Evolutionary conservation across 1,284 basidiomycete species (phyloP), one percentile per base, ranked within the genome.

Genomic region (Rhodotorula mucilaginosa): DNA sequence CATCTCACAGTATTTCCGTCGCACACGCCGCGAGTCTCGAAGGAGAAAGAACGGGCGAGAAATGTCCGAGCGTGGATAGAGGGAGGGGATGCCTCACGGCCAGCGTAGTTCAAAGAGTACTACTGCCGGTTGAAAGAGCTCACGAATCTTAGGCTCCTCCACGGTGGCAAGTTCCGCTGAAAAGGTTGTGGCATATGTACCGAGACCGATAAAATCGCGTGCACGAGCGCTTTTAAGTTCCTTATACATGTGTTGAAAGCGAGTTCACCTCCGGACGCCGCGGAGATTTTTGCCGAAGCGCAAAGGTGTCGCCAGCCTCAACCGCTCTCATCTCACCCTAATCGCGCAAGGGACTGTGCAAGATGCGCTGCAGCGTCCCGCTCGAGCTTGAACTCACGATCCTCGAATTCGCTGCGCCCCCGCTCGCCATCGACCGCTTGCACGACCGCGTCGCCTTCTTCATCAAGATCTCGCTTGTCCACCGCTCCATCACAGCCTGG

Each of bases 1-100:
- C 46, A 16, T 7, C 10, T 16, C 23, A 10, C 58, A 73, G 72
- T 73, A 26, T 73, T 73, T 26, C 72, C 72, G 6, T 58, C 65
- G 15, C 58, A 72, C 47, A 54, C 67, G n/a, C 34, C 60, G 21
- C 54, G 51, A 12, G 2, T 44, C 18, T 49, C 47, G 1, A 48
- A 48, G 29, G 58, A 60, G 13, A 46, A 60, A n/a, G 21, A 46
- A 29, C 60, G 47, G 16, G 29, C 29, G 3, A 56, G 29, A 13
- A 56, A 56, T 21, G 54, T 56, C 29, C 54, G 54, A n/a, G 54
- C 26, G 13, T 56, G 54, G 54, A 56, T 56, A 26, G 26, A 56
- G 13, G 54, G 39, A 44, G 12, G 39, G 39, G 39, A 44, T 13
- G 39, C 10, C 1, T 7, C 1, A 13, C 39, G 39, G 39, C 10